Conservation (phyloP, 2,329 filamentous ascomycete species). For the Golovinomyces cichoracearum region DNA sequence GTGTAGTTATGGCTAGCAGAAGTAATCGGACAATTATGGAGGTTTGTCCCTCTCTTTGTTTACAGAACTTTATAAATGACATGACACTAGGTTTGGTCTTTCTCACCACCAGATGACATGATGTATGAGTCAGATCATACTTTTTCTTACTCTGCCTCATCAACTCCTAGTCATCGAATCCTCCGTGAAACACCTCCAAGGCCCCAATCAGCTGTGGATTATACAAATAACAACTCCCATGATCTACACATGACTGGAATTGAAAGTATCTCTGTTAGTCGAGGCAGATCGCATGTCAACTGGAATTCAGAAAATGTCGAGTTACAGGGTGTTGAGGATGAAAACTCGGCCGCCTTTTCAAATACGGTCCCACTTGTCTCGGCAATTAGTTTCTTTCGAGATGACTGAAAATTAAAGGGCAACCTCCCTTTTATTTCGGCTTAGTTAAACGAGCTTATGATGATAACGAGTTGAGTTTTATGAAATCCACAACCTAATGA, state of each 20-base stretch:
- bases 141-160: constrained; percentile 5
- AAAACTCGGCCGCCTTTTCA: neutral
- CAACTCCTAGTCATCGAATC: constrained; percentile 12
- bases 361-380: neutral
- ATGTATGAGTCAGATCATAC: constrained; percentile 16
- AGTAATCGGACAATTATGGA: constrained; percentile 86
- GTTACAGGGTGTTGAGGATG: neutral
- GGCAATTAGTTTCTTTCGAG: neutral
- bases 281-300: neutral
- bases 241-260: constrained; percentile 12
- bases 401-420: neutral
- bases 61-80: constrained; percentile 9
- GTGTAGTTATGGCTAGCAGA: constrained; percentile 76
- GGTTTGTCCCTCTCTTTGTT: constrained; percentile 27
- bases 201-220: constrained; percentile 14
- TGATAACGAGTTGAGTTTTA: too few species aligned
- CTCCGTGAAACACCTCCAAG: constrained; percentile 8
- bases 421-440: too few species aligned
- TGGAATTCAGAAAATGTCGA: neutral
- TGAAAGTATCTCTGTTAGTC: neutral
- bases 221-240: constrained; percentile 6
- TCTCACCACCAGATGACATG: constrained; percentile 58
- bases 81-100: constrained; percentile 57
- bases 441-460: too few species aligned
- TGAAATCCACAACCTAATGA: too few species aligned